Evolutionary conservation across 257 asterid genomes (phyloP).

Genomic region (Solanum raphanifolium): DNA sequence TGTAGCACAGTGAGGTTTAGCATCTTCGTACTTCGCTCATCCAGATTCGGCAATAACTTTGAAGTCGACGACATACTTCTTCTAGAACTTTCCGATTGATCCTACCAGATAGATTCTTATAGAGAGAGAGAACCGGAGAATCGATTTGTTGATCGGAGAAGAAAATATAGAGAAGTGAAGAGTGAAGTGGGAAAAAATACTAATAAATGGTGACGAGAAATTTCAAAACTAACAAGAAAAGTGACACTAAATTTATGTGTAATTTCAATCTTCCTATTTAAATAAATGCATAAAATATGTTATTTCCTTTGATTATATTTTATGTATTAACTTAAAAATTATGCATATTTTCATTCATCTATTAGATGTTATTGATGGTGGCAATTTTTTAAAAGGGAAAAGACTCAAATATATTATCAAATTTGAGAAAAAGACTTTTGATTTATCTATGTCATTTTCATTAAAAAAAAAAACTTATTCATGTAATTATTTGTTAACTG

Average conservation of each 20-base stretch:
- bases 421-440: too few relatives aligned
- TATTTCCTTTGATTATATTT: too few relatives aligned
- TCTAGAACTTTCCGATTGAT: neutral
- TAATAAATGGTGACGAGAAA: neutral
- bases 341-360: too few relatives aligned
- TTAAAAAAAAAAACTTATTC: too few relatives aligned
- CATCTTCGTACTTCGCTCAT: constrained; percentile 45
- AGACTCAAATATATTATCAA: too few relatives aligned
- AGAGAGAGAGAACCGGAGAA: neutral
- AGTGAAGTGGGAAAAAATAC: neutral
- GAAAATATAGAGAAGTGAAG: neutral
- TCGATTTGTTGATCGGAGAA: neutral
- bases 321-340: too few relatives aligned
- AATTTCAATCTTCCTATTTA: too few relatives aligned
- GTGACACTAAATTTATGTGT: neutral
- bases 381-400: too few relatives aligned
- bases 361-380: too few relatives aligned
- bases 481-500: too few relatives aligned
- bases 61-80: constrained; percentile 4
- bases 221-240: neutral
- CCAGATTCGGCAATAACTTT: constrained; percentile 59
- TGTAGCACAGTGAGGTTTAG: constrained; percentile 74
- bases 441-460: too few relatives aligned
- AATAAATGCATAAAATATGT: too few relatives aligned
- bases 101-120: neutral